Conservation (phyloP, 495 filamentous ascomycete species). For the Trichoderma erinaceum region DNA sequence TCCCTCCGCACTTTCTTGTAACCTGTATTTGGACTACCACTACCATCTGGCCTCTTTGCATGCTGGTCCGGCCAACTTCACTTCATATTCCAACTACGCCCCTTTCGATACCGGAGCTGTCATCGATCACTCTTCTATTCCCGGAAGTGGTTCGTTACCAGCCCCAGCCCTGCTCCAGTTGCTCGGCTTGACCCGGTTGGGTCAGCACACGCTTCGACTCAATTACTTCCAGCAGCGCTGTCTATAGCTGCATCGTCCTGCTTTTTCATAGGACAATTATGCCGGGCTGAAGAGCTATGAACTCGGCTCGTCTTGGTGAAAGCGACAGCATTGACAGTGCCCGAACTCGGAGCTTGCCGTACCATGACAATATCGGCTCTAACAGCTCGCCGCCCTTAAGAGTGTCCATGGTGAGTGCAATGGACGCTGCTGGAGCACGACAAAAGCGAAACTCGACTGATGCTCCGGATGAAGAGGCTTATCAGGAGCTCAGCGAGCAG, state of each 20-base stretch:
- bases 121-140: neutral
- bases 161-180: neutral
- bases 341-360: neutral
- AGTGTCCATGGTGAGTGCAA: neutral
- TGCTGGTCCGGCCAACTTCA: neutral
- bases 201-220: neutral
- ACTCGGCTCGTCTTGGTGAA: neutral
- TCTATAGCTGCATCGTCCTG: neutral
- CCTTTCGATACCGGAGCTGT: constrained; percentile 1
- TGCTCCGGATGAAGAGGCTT: neutral
- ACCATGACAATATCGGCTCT: neutral
- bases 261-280: neutral
- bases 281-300: neutral
- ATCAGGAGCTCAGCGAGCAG: neutral
- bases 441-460: neutral
- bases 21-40: neutral
- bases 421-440: neutral
- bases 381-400: neutral
- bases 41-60: neutral
- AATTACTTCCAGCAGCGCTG: neutral
- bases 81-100: neutral
- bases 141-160: neutral
- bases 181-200: neutral
- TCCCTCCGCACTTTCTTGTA: neutral
- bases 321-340: neutral